Conservation (phyloP, 441 rosid species). For the Croton setiger region DNA sequence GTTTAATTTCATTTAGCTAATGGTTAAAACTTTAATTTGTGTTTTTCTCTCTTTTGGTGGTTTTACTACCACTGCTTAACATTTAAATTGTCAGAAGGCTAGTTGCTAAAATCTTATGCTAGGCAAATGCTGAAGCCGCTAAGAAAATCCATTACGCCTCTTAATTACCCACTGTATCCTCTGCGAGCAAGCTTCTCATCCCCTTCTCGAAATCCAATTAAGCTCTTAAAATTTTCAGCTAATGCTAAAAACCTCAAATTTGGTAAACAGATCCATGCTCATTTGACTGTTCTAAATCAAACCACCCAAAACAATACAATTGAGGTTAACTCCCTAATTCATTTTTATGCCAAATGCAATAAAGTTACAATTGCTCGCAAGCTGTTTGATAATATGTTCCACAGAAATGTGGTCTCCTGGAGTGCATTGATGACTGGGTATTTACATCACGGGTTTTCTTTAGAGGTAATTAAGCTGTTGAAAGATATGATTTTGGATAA, state of each 20-base stretch:
- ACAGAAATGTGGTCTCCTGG: slow-evolving; percentile 69
- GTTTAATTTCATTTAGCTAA: too few relatives aligned
- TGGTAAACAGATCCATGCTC: slow-evolving; percentile 60
- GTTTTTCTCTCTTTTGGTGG: too few relatives aligned
- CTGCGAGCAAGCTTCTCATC: not conserved
- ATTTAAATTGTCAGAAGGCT: not conserved
- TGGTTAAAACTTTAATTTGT: too few relatives aligned
- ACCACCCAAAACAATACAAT: slow-evolving; percentile 12
- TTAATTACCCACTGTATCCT: not conserved
- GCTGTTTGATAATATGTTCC: slow-evolving; percentile 56
- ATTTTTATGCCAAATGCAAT: slow-evolving; percentile 49
- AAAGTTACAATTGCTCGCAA: slow-evolving; percentile 41
- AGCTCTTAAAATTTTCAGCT: slow-evolving; percentile 57
- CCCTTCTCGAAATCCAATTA: slow-evolving; percentile 23
- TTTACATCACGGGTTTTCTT: slow-evolving; percentile 40
- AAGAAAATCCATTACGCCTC: not conserved
- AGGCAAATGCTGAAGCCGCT: slow-evolving; percentile 9
- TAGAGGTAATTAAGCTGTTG: slow-evolving; percentile 54
- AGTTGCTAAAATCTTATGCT: not conserved
- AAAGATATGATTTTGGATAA: slow-evolving; percentile 43
- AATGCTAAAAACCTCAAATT: slow-evolving; percentile 35
- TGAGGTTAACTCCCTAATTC: slow-evolving; percentile 46
- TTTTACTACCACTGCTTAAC: too few relatives aligned
- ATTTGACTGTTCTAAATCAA: slow-evolving; percentile 35
- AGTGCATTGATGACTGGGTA: slow-evolving; percentile 69